Conservation (phyloP, 768 basidiomycete genomes). For the Collybiopsis confluens region DNA sequence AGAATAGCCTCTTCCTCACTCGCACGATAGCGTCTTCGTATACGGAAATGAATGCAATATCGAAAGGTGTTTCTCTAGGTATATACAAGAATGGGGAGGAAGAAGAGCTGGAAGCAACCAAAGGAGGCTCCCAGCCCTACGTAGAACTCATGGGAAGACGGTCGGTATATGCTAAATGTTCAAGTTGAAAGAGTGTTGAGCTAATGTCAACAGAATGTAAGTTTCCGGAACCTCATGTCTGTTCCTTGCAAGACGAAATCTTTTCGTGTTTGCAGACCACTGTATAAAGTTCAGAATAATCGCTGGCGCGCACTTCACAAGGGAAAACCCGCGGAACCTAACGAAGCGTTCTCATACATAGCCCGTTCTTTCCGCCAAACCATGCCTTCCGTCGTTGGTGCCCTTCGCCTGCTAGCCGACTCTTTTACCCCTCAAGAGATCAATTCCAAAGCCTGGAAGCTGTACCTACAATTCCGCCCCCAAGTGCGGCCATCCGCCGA, state of each 20-base stretch:
- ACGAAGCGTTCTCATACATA: constrained; percentile 80
- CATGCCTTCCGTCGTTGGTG: constrained; percentile 72
- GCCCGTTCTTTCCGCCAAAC: constrained; percentile 77
- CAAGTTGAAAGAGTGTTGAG: not conserved
- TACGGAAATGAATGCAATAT: constrained; percentile 87
- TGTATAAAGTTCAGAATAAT: constrained; percentile 63
- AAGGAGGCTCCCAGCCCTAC: constrained; percentile 70
- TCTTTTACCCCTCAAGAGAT: constrained; percentile 58
- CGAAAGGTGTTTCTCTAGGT: constrained; percentile 82
- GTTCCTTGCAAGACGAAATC: not conserved
- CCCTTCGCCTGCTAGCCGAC: constrained; percentile 62
- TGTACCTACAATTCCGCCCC: constrained; percentile 90
- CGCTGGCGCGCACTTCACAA: constrained; percentile 84
- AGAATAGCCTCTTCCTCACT: not conserved
- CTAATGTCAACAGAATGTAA: not conserved
- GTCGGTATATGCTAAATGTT: constrained; percentile 25
- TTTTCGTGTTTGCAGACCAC: constrained; percentile 47
- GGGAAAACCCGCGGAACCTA: constrained; percentile 65
- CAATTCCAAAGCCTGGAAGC: constrained; percentile 62
- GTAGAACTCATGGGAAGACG: constrained; percentile 81
- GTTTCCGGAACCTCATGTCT: not conserved
- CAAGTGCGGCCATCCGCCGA: constrained; percentile 67
- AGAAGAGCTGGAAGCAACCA: constrained; percentile 49
- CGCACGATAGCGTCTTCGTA: constrained; percentile 72
- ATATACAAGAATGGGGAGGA: constrained; percentile 58